Conservation (phyloP, 164 flowering plant genomes). For the Brasenia schreberi region DNA sequence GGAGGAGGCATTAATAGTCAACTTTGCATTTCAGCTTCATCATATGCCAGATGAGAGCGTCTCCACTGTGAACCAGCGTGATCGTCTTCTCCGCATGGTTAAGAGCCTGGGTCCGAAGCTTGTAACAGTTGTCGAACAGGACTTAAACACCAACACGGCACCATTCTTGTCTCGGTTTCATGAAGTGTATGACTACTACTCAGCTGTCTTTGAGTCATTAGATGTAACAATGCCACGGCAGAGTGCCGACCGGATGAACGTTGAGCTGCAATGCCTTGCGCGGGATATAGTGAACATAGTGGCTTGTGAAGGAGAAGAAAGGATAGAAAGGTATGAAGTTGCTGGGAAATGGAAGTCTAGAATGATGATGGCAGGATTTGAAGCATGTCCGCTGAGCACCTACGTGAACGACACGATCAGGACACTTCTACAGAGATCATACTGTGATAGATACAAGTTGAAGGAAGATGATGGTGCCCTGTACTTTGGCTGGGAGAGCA, state of each 20-base stretch:
- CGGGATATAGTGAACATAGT: constrained; percentile 85
- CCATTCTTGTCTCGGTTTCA: constrained; percentile 77
- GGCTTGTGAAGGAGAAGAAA: constrained; percentile 92
- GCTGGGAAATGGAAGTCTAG: constrained; percentile 97
- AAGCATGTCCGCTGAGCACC: constrained; percentile 36
- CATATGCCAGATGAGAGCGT: constrained; percentile 99
- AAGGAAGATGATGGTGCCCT: constrained; percentile 61
- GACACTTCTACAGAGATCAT: constrained; percentile 33
- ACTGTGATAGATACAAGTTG: constrained; percentile 54
- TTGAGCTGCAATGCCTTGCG: constrained; percentile 85
- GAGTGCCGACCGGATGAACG: constrained; percentile 83
- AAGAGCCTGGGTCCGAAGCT: constrained; percentile 77
- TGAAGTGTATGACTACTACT: constrained; percentile 85
- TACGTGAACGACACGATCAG: constrained; percentile 32
- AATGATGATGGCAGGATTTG: constrained; percentile 94
- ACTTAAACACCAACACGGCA: constrained; percentile 83
- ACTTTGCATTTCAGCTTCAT: constrained; percentile 95
- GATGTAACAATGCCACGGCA: constrained; percentile 78
- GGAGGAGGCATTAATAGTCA: constrained; percentile 62
- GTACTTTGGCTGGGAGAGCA: constrained; percentile 88
- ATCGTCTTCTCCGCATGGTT: constrained; percentile 82
- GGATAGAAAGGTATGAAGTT: constrained; percentile 88
- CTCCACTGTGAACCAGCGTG: constrained; percentile 72
- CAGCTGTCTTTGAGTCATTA: constrained; percentile 78
- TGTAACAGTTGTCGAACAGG: constrained; percentile 91